These are phyloP conservation scores for Hortaea sp. DNA, from an alignment of 2,329 filamentous ascomycete species.

Conservation along the genomic window DNA sequence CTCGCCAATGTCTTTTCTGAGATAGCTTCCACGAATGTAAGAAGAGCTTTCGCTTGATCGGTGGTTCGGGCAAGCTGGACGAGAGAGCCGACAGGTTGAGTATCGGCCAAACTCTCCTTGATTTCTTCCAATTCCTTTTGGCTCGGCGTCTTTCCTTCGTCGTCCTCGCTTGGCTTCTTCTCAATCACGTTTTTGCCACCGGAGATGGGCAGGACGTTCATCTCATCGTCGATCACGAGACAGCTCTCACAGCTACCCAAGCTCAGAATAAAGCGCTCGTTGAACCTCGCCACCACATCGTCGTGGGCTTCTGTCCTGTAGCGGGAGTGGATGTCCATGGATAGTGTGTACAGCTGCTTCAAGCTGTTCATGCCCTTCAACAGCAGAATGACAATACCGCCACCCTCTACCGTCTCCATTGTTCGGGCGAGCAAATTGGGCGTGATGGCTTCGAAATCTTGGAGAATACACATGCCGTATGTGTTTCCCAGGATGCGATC, in stretches of 20 bases:
- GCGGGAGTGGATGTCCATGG: conserved; percentile 95
- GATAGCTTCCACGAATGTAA: conserved; percentile 94
- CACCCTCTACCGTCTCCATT: conserved; percentile 95
- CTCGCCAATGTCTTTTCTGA: conserved; percentile 89
- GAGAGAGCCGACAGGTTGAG: conserved; percentile 74
- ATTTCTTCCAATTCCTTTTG: conserved; percentile 70
- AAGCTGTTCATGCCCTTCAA: conserved; percentile 94
- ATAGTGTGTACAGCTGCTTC: conserved; percentile 92
- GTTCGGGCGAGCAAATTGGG: conserved; percentile 93
- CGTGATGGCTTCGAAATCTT: conserved; percentile 95
- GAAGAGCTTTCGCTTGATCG: conserved; percentile 91
- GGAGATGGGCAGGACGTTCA: conserved; percentile 94
- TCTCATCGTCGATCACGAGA: conserved; percentile 90
- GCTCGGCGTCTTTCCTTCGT: conserved; percentile 60
- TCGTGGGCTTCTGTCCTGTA: conserved; percentile 94
- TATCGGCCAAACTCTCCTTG: conserved; percentile 78
- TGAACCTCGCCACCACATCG: conserved; percentile 92
- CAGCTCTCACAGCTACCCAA: conserved; percentile 92
- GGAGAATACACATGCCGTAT: conserved; percentile 95
- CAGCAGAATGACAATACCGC: conserved; percentile 79
- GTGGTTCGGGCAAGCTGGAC: conserved; percentile 79
- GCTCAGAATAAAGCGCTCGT: conserved; percentile 92
- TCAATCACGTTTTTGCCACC: conserved; percentile 83
- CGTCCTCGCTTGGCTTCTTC: conserved; percentile 67
- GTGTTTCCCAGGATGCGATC: conserved; percentile 98